These are phyloP conservation scores for Talaromyces liani DNA, from an alignment of 495 filamentous ascomycete species.

Conservation along the genomic window DNA sequence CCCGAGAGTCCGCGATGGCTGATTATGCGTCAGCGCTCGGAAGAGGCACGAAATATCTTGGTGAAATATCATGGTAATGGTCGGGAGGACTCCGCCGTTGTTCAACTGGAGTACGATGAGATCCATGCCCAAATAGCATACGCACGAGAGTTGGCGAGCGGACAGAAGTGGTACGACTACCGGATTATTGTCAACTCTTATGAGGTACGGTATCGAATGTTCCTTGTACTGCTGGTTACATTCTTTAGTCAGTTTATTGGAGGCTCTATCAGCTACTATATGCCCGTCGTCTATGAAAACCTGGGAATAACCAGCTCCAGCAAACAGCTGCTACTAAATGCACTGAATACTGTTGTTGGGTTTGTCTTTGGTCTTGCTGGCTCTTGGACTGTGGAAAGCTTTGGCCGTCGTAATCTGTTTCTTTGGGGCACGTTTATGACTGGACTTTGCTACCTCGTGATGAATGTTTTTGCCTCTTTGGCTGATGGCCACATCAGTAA, in stretches of 20 bases:
- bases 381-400: slow-evolving; percentile 41
- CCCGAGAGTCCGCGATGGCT: slow-evolving; percentile 36
- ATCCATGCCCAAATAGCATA: slow-evolving; percentile 49
- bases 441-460: slow-evolving; percentile 49
- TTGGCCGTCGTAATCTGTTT: slow-evolving; percentile 52
- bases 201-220: slow-evolving; percentile 48
- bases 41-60: slow-evolving; percentile 45
- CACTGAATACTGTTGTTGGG: slow-evolving; percentile 53
- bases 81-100: slow-evolving; percentile 41
- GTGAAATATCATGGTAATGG: slow-evolving; percentile 52
- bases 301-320: slow-evolving; percentile 47
- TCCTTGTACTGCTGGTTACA: slow-evolving; percentile 32
- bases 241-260: slow-evolving; percentile 64
- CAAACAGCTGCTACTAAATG: slow-evolving; percentile 52
- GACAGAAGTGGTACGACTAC: slow-evolving; percentile 64
- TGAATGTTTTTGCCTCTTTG: slow-evolving; percentile 43
- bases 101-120: slow-evolving; percentile 53
- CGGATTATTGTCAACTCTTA: slow-evolving; percentile 54
- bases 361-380: slow-evolving; percentile 59
- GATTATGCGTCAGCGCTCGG: slow-evolving; percentile 43
- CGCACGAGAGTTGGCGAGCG: slow-evolving; percentile 30
- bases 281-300: slow-evolving; percentile 45
- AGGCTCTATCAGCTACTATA: slow-evolving; percentile 59
- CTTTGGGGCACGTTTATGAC: slow-evolving; percentile 44
- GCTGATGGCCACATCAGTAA: slow-evolving; percentile 28